Base-by-base conservation (phyloP, 2,329 filamentous ascomycete genomes). In the Microcyclospora pomicola region DNA sequence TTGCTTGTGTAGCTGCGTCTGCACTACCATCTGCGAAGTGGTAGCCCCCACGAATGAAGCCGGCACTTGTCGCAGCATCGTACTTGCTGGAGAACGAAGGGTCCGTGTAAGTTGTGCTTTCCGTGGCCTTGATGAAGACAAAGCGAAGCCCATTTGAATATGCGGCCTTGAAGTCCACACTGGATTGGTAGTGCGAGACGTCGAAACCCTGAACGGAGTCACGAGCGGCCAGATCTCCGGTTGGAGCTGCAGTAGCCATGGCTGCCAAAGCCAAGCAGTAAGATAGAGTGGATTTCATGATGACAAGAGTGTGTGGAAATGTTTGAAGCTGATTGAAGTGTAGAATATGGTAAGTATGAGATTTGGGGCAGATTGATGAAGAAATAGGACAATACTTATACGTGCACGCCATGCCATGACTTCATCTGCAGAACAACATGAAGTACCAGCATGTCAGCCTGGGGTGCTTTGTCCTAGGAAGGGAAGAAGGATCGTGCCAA, bases 31-130 rank as follows among this genome's bases (percentile, higher is more conserved):
- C 12, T 5, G 71, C 71, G 45, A 72, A 73, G 60, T 75, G 71
- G 49, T 74, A 73, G 28, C 63, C 69, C 35, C 71, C 71, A 15
- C 69, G 68, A 51, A 74, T 67, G 41, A 75, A 56, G 15, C 64
- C 65, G 2, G 68, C 69, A 7, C 58, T 58, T 33, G 68, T 72
- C 27, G 70, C 69, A 16, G 62, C 62, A 2, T 43, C 56, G 52
- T 72, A 72, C 48, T 74, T 68, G 24, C 46, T 51, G 42, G 58
- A 63, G 58, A 74, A 74, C 11, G 16, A 29, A 11, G 42, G 43
- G 32, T 47, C 45, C 11, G 37, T 40, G 43, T 44, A 45, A 27
- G 37, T 42, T 6, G 44, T 41, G 12, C 34, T 31, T 19, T 40
- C 37, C n/a, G 37, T 45, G 5, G 37, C 49, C 42, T 60, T 59